Evolutionary conservation across 257 asterid species (phyloP), one percentile per base, ranked within the genome.

Genomic region (Solanum virginianum): DNA sequence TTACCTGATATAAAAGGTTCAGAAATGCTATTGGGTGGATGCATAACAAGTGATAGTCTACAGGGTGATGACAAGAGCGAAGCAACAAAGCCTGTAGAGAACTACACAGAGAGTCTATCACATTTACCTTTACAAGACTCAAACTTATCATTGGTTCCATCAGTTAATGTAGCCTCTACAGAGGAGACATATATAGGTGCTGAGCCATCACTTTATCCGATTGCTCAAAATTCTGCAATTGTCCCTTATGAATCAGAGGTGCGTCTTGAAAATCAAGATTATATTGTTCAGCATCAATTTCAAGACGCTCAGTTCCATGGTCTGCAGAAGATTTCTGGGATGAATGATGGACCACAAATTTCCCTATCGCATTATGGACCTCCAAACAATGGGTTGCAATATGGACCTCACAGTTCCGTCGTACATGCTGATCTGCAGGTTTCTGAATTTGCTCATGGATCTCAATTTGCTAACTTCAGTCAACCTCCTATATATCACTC

Each of bases 351-450:
- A 71, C 83, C 88, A 71, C 88, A 84, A 74, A 82, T 45, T 87
- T 84, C 86, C 77, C 84, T 83, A 53, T 85, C 87, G 65, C 81
- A 71, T 80, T 87, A 32, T 84, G 65, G 66, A 60, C 77, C 86
- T 39, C 90, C 68, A 65, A 80, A 69, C 24, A 68, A 90, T 59
- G 86, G 83, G 84, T 69, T 88, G 87, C 88, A 62, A 55, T 84
- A 85, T 66, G 88, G 82, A 80, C 83, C 83, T 86, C 88, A 80
- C 80, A 84, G 59, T 87, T 84, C 91, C 59, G 75, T 36, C 2
- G 75, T 90, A 91, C 92, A 89, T 32, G 84, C 84, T 43, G 87
- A 86, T 84, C 87, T 86, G 43, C 92, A 86, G 83, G 88, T 80
- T 85, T 80, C 91, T 45, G 75, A 47, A 47, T 68, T 89, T 80